Base-by-base conservation (phyloP, 108 stramenopile species). In the Poteriospumella lacustris region DNA sequence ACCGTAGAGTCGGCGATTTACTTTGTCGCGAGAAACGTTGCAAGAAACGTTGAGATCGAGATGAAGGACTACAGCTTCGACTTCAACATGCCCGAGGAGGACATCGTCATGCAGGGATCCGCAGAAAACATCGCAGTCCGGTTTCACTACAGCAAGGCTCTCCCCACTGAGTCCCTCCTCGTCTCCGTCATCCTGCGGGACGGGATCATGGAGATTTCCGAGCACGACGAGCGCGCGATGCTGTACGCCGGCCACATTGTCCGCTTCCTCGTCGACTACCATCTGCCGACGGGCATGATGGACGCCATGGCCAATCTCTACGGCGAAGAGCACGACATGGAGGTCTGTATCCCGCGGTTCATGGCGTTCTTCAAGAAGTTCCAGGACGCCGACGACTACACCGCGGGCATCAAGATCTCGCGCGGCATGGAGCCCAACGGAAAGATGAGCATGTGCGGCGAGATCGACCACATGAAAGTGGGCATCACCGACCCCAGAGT, bases 391-490 rank as follows among this genome's bases (percentile, higher is more conserved):
- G 70, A 73, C 12, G 70, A 73, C 42, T 5, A 5, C 42, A 5
- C 70, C 38, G 5, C 5, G 26, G 70, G 36, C 5, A 5, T 73
- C 41, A 73, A 73, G 42, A 12, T 73, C 5, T n/a, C 70, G 31
- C 36, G 47, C 9, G 70, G 70, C 36, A 12, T 73, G 31, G 31
- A 36, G 36, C 26, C 70, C 5, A 33, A n/a, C 38, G 70, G 70
- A 31, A 73, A 73, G 31, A 73, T 73, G 70, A 34, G 12, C 41
- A 34, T 73, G 9, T 5, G 70, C 42, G 43, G 26, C 33, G 44
- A 73, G 9, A 42, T 73, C 33, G 70, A 73, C 5, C 29, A 42
- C 33, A 73, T 73, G 70, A 73, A 52, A 52, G 26, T 73, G 9
- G 31, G 40, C 9, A 42, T 73, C 9, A 38, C 5, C 26, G 70